Conservation (phyloP, 148 eudicot species). For the Persicaria maculosa region DNA sequence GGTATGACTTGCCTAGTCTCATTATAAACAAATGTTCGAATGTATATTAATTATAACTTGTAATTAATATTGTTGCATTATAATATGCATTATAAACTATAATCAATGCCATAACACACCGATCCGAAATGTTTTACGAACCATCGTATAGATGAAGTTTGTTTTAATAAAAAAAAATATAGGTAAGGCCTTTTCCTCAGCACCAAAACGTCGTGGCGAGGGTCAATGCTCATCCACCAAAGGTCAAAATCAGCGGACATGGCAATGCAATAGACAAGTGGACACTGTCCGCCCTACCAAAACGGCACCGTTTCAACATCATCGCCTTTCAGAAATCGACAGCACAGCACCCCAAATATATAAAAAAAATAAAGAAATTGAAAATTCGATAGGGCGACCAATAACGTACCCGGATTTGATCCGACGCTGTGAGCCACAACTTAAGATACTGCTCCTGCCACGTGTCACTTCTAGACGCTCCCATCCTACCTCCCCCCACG, state of each 20-base stretch:
- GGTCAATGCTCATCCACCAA: slow-evolving; percentile 6
- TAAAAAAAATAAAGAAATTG: neutral
- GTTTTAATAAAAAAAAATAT: too few relatives aligned
- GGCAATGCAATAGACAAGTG: neutral
- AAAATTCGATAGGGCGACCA: neutral
- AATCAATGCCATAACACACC: too few relatives aligned
- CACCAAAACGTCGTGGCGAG: neutral
- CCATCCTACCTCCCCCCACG: neutral
- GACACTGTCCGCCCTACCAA: neutral
- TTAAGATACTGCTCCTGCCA: slow-evolving; percentile 8
- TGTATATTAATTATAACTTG: too few relatives aligned
- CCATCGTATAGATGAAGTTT: too few relatives aligned
- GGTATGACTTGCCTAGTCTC: too few relatives aligned
- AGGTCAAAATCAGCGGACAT: neutral
- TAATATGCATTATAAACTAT: too few relatives aligned
- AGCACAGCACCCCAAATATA: too few relatives aligned
- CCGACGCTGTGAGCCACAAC: slow-evolving; percentile 9
- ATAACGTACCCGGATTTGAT: slow-evolving; percentile 7
- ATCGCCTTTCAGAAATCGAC: neutral
- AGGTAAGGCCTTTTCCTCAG: too few relatives aligned
- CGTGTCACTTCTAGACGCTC: slow-evolving; percentile 12
- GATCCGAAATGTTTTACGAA: too few relatives aligned
- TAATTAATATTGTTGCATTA: too few relatives aligned
- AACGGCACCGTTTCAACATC: neutral
- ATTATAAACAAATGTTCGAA: too few relatives aligned